Base-by-base conservation (phyloP, 345 rosid genomes). In the Clausena lansium region DNA sequence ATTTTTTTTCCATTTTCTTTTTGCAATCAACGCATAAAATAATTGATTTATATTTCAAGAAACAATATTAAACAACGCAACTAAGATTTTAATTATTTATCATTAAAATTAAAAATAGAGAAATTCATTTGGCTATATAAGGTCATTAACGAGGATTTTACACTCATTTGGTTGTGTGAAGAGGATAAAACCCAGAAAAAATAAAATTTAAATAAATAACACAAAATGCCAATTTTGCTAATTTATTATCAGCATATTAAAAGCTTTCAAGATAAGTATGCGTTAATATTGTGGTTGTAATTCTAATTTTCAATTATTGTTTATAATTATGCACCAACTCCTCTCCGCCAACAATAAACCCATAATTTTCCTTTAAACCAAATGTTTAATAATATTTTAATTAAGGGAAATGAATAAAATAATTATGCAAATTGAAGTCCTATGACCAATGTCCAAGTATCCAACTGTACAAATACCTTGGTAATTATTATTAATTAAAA, bases 401-500 rank as follows among this genome's bases (percentile, higher is more conserved):
- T 36, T 67, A n/a, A 67, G 1, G 11, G 11, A 9, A 11, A 39
- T 6, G 39, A 36, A 33, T 36, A 22, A 11, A 67, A 67, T 36
- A 67, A 36, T 35, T 36, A 4, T 6, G 1, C 22, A 67, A 20
- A 67, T 22, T 25, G 0, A 15, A 68, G 27, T 2, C 55, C 24
- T 24, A 41, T 41, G 55, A 7, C 57, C 19, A 67, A 25, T 28
- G 55, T 39, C 71, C 55, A 67, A 41, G 55, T 24, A 24, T 68
- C 54, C 71, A 41, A 39, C 55, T 67, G 55, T 39, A 39, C 54
- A 38, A n/a, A 55, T 19, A 54, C 22, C 24, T 15, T 3, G 38
- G 22, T 27, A 58, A 62, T 62, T 74, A 50, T 45, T 41, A 75
- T 65, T 50, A 64, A 64, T 75, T 30, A 32, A 28, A 65, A 52